Conservation (phyloP, 2,329 filamentous ascomycete genomes). For the Ceratocystis ficicola region DNA sequence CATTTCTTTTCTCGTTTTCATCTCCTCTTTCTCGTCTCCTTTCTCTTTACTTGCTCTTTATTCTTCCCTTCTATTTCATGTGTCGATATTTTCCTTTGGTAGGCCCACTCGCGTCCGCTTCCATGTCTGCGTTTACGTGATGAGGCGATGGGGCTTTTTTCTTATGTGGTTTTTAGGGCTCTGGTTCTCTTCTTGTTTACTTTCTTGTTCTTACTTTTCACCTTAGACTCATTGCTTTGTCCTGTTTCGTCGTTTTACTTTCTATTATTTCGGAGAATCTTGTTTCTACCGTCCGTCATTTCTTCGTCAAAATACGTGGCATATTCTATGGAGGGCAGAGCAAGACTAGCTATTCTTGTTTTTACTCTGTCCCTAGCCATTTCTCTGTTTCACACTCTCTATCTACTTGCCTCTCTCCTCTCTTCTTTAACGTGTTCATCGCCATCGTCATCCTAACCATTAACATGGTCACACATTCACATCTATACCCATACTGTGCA, state of each 20-base stretch:
- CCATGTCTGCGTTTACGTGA: too few relatives aligned
- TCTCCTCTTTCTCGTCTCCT: neutral
- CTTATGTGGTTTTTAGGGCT: slow-evolving; percentile 9
- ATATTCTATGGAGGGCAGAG: too few relatives aligned
- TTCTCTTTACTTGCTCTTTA: neutral
- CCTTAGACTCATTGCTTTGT: neutral
- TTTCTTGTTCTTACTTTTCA: neutral
- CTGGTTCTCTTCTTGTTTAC: slow-evolving; percentile 4
- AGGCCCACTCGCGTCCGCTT: neutral
- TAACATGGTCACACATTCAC: neutral
- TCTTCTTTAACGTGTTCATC: neutral
- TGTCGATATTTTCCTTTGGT: neutral
- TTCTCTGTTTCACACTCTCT: neutral
- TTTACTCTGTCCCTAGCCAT: neutral
- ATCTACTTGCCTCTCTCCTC: neutral
- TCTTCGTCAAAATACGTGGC: neutral
- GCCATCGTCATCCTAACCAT: neutral
- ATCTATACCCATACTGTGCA: neutral
- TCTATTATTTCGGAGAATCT: slow-evolving; percentile 2
- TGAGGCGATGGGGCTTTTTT: slow-evolving; percentile 10
- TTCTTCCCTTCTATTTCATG: slow-evolving; percentile 8
- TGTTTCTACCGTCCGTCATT: neutral
- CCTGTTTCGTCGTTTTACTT: neutral
- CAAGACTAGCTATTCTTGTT: too few relatives aligned
- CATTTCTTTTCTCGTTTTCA: neutral